Base-by-base conservation (phyloP, 768 basidiomycete genomes). In the Boletales sp. region DNA sequence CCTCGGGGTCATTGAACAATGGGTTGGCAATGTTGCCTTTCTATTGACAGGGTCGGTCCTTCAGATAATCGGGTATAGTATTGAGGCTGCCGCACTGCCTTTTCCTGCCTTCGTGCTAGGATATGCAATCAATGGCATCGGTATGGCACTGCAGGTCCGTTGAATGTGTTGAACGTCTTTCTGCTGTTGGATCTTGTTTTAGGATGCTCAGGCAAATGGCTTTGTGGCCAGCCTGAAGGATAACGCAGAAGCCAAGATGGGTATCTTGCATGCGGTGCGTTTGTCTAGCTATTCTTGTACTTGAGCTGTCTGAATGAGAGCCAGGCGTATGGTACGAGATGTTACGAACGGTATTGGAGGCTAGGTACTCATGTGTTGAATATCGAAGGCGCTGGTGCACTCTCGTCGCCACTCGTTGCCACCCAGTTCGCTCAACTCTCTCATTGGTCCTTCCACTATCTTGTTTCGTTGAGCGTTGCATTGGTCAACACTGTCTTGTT, bases 391-490 rank as follows among this genome's bases (percentile, higher is more conserved):
- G 68, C 76, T 0, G 87, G 87, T 2, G 86, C 86, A 2, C 69
- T 88, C 10, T 72, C 72, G 8, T 66, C 90, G 0, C 92, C 93
- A 3, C 75, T 94, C 15, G 81, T 86, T 0, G 78, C 91, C 0
- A 94, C 93, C 0, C 87, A 91, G 50, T 94, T 94, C 55, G 74
- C 87, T 0, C 79, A 81, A 48, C 58, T 80, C 19, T 64, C 55
- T 0, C 75, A 70, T 31, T 93, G 90, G 91, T 87, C 83, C 1
- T 85, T 87, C 63, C 86, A 92, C 63, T 94, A 83, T 59, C 73
- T 92, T 9, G 71, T 71, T 1, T 89, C 88, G 0, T 67, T 92
- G 0, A 84, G 81, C 1, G 55, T 94, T n/a, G 81, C 87, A 0
- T 47, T 81, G 14, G 54, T 71, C 37, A 90, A 87, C 54, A 72